Conservation (phyloP, 148 eudicot species). For the Rhododendron molle region DNA sequence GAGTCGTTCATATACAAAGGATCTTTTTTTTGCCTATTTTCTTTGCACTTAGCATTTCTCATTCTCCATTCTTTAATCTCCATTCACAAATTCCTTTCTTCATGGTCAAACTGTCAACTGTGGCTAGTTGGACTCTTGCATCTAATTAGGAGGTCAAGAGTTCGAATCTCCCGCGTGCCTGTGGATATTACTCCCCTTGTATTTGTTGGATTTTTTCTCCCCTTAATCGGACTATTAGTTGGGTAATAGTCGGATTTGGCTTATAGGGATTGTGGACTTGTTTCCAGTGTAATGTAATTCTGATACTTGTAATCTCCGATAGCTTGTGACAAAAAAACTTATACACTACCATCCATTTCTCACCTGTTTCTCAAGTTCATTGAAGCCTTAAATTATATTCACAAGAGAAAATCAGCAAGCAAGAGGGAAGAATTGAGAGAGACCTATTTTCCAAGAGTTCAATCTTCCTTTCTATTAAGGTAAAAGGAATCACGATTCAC, state of each 20-base stretch:
- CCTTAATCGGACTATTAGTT: not conserved
- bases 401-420: not conserved
- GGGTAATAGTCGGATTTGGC: too few species aligned
- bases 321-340: too few species aligned
- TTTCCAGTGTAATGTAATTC: too few species aligned
- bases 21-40: too few species aligned
- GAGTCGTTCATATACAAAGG: too few species aligned
- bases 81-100: conserved; percentile 10
- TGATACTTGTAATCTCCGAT: too few species aligned
- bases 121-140: too few species aligned
- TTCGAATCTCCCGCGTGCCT: not conserved
- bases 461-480: not conserved
- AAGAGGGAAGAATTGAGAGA: not conserved
- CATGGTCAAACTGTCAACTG: conserved; percentile 5
- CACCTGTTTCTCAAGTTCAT: not conserved
- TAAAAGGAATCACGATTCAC: not conserved
- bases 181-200: not conserved
- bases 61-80: not conserved
- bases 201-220: not conserved
- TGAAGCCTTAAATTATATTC: not conserved
- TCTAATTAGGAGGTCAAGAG: not conserved
- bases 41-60: too few species aligned
- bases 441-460: not conserved
- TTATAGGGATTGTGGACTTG: too few species aligned
- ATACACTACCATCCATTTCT: not conserved